phyloP scores from a whole-genome alignment of 1,139 yeast genomes.

The Spathaspora sp. region DNA sequence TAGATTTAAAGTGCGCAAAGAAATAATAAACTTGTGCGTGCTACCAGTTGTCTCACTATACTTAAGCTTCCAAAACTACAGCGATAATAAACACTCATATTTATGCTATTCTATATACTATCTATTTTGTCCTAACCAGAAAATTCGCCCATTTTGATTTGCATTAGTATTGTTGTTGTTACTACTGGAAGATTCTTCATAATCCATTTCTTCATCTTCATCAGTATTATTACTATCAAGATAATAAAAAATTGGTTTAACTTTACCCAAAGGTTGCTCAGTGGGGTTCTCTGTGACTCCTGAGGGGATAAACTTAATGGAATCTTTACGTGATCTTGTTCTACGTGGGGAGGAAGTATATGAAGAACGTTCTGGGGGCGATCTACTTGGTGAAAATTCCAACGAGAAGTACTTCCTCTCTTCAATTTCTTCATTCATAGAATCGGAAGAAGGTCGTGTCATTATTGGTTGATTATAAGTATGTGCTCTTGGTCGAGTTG shows the following conservation, averaged over 20 bases:
- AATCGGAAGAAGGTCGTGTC: constrained; percentile 25
- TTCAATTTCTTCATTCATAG: constrained; percentile 8
- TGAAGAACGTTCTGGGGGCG: not conserved
- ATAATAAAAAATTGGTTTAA: constrained; percentile 31
- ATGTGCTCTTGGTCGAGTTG: constrained; percentile 31
- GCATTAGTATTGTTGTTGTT: not conserved
- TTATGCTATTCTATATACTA: not conserved
- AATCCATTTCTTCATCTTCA: constrained; percentile 16
- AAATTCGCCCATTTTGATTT: not conserved
- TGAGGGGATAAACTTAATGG: constrained; percentile 35
- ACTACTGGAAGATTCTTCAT: constrained; percentile 8
- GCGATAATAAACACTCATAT: not conserved
- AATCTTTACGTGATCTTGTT: constrained; percentile 24
- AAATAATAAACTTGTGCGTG: too few relatives aligned
- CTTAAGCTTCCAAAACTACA: too few relatives aligned
- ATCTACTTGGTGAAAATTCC: constrained; percentile 18
- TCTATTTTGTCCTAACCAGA: constrained; percentile 6
- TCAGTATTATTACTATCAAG: constrained; percentile 27
- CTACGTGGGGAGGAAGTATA: constrained; percentile 12
- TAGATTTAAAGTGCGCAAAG: too few relatives aligned
- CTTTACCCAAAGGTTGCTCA: constrained; percentile 2
- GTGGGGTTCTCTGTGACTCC: constrained; percentile 8
- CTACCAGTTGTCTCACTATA: too few relatives aligned
- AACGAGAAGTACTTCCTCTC: constrained; percentile 23
- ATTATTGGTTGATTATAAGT: constrained; percentile 16